Conservation (phyloP, 106 monocot genomes). For the Hemerocallis citrina region DNA sequence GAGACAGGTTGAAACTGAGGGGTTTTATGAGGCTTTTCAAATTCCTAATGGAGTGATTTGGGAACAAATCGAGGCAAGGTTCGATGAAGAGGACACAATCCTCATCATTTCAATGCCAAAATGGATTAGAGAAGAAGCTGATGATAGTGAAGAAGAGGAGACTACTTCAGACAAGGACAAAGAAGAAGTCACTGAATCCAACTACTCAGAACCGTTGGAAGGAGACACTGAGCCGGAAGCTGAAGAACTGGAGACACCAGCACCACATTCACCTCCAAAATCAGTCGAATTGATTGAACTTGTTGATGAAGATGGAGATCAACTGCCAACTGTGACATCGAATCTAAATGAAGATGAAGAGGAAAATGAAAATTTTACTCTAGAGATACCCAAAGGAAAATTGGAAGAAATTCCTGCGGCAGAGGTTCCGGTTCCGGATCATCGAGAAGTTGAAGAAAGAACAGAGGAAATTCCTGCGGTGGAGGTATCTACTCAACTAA, state of each 20-base stretch:
- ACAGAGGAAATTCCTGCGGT: too few relatives aligned
- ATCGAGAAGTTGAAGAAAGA: not conserved
- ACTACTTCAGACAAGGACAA: not conserved
- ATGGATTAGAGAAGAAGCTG: constrained; percentile 1
- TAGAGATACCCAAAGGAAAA: not conserved
- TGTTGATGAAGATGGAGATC: not conserved
- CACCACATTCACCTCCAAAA: too few relatives aligned
- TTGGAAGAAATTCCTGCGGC: not conserved
- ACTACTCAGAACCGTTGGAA: not conserved
- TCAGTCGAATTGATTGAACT: too few relatives aligned
- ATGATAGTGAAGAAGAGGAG: constrained; percentile 11
- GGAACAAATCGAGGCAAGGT: constrained; percentile 26
- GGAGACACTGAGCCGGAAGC: not conserved
- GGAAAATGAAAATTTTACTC: too few relatives aligned
- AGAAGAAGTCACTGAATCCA: not conserved
- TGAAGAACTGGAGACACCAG: too few relatives aligned
- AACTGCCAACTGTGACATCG: not conserved
- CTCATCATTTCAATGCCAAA: constrained; percentile 34
- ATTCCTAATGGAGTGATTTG: constrained; percentile 28
- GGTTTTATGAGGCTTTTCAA: constrained; percentile 28
- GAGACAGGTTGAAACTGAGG: constrained; percentile 6
- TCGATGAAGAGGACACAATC: constrained; percentile 29
- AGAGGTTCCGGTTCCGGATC: not conserved
- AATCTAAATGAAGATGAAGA: not conserved
- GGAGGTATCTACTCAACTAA: too few relatives aligned